Percentiles rank a stretch among this genome's conserved stretches.
Conservation (phyloP, 495 filamentous ascomycete species). For the Bryoglossum gracile region DNA sequence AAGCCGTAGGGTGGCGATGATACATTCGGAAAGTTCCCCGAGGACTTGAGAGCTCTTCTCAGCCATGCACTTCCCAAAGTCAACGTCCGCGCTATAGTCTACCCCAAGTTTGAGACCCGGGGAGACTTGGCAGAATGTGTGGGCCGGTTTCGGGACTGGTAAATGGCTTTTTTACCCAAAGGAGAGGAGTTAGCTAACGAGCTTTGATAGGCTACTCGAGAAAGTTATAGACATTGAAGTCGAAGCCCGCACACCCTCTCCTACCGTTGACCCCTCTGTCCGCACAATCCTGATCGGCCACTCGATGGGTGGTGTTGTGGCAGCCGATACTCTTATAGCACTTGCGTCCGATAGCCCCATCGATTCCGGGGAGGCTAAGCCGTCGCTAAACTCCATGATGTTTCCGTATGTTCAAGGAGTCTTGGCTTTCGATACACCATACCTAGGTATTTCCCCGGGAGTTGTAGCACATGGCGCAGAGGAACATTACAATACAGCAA, state of each 20-base stretch:
- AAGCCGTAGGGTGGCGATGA: slow-evolving; percentile 68
- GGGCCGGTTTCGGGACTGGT: slow-evolving; percentile 80
- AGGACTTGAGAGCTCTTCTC: slow-evolving; percentile 63
- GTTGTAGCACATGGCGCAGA: slow-evolving; percentile 88
- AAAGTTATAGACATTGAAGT: slow-evolving; percentile 95
- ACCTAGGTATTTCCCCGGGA: slow-evolving; percentile 79
- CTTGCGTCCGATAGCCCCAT: slow-evolving; percentile 33
- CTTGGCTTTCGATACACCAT: slow-evolving; percentile 93
- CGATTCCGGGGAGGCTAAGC: slow-evolving; percentile 20
- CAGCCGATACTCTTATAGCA: slow-evolving; percentile 71
- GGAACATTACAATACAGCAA: slow-evolving; percentile 69
- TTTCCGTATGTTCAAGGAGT: slow-evolving; percentile 75
- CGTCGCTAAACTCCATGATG: slow-evolving; percentile 22
- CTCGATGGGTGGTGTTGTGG: slow-evolving; percentile 96
- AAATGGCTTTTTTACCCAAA: slow-evolving; percentile 5
- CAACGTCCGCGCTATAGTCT: slow-evolving; percentile 61
- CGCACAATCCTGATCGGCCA: slow-evolving; percentile 81
- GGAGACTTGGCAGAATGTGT: slow-evolving; percentile 82
- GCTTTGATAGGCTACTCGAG: slow-evolving; percentile 56
- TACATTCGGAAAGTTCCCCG: slow-evolving; percentile 75
- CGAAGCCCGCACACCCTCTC: slow-evolving; percentile 67
- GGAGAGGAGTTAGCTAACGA: slow-evolving; percentile 3
- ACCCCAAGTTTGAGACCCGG: slow-evolving; percentile 87
- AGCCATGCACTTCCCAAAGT: slow-evolving; percentile 66
- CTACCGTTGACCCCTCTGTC: slow-evolving; percentile 83